phyloP scores from a whole-genome alignment of 2,329 filamentous ascomycete species.

The Akanthomyces dipterigenus region DNA sequence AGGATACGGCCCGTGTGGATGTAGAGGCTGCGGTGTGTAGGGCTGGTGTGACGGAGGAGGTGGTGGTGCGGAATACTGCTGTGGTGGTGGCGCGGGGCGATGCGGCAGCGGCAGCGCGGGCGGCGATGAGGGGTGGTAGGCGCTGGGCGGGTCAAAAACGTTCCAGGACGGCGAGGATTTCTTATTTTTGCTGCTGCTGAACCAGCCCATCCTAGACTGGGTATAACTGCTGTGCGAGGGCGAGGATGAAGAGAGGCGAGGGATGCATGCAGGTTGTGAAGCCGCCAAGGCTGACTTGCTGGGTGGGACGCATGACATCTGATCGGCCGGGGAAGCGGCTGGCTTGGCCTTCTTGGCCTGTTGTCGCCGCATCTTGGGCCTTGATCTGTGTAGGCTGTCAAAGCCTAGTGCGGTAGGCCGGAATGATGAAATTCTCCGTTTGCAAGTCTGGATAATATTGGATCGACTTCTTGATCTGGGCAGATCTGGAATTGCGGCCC shows the following conservation, averaged over 20 bases:
- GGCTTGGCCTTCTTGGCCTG: background rate
- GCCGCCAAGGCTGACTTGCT: background rate
- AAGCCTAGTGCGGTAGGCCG: too few relatives aligned
- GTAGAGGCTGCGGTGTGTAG: background rate
- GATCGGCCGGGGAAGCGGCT: background rate
- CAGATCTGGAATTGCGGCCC: background rate
- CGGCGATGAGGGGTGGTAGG: conserved; percentile 14
- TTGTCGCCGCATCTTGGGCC: background rate
- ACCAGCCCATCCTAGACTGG: conserved; percentile 1
- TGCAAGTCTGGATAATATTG: too few relatives aligned
- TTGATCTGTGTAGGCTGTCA: too few relatives aligned
- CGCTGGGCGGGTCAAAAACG: conserved; percentile 12
- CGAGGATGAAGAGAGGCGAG: background rate
- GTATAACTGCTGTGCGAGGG: background rate
- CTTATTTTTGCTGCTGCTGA: conserved; percentile 1
- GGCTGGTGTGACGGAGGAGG: background rate
- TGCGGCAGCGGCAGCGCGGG: background rate
- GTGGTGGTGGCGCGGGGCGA: background rate
- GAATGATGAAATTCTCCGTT: too few relatives aligned
- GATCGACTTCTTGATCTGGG: too few relatives aligned
- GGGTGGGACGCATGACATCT: background rate
- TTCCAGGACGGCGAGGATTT: conserved; percentile 1
- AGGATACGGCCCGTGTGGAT: background rate
- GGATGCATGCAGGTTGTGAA: background rate
- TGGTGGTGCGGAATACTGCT: conserved; percentile 8